phyloP scores from a whole-genome alignment of 805 yeast genomes.

The Metschnikowia bowlesiae region DNA sequence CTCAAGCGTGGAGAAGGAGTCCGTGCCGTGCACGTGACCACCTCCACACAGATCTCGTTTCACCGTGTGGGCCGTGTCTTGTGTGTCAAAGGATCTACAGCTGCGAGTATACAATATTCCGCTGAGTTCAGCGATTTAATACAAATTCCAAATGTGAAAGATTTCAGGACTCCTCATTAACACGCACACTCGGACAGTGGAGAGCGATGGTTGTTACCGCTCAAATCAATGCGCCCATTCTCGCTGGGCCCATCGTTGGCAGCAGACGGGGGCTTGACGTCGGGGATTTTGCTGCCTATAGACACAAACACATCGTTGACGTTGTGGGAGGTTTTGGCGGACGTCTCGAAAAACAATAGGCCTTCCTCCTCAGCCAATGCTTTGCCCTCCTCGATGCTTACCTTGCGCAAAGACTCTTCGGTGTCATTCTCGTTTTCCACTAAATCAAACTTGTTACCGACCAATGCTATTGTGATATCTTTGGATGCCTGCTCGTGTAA shows the following conservation, averaged over 20 bases:
- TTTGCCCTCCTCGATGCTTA: slow-evolving; percentile 81
- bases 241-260: slow-evolving; percentile 11
- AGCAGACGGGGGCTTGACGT: slow-evolving; percentile 17
- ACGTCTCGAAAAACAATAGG: slow-evolving; percentile 84
- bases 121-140: background rate
- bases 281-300: slow-evolving; percentile 83
- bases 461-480: slow-evolving; percentile 72
- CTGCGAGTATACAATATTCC: background rate
- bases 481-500: slow-evolving; percentile 74
- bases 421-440: slow-evolving; percentile 39
- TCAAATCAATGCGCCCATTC: slow-evolving; percentile 32
- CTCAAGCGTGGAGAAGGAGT: background rate
- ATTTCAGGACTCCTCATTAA: background rate
- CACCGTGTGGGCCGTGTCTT: background rate
- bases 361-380: slow-evolving; percentile 88
- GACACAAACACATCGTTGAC: slow-evolving; percentile 89
- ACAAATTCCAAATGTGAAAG: background rate
- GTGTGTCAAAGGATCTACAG: background rate
- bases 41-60: background rate
- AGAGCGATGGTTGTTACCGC: slow-evolving; percentile 16
- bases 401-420: slow-evolving; percentile 62
- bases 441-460: slow-evolving; percentile 75
- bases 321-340: slow-evolving; percentile 86
- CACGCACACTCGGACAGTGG: slow-evolving; percentile 18
- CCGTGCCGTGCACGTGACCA: slow-evolving; percentile 1